Evolutionary conservation across 768 basidiomycete species (phyloP).

Genomic region (Podaxis sp.): DNA sequence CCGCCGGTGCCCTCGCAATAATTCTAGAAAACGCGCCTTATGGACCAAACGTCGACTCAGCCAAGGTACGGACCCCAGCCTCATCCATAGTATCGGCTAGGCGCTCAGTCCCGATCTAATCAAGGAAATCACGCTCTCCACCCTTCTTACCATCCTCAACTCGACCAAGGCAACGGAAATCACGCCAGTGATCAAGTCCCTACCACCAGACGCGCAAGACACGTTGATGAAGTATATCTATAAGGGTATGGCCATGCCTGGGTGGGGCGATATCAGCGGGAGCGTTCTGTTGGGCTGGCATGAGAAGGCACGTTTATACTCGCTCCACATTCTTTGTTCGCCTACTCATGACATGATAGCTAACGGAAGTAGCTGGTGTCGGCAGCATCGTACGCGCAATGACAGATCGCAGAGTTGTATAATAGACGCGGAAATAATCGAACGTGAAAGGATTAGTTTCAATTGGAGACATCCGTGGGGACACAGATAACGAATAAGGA

Average conservation of each 20-base stretch:
- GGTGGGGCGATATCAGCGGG: constrained; percentile 58
- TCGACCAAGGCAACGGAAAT: constrained; percentile 92
- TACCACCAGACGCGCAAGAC: constrained; percentile 78
- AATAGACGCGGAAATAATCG: constrained; percentile 15
- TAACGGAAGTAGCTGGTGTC: constrained; percentile 91
- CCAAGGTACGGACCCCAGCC: constrained; percentile 61
- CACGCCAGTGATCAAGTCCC: constrained; percentile 63
- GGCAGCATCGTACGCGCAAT: constrained; percentile 91
- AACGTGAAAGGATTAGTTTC: background rate
- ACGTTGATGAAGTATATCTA: constrained; percentile 97
- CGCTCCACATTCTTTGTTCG: background rate
- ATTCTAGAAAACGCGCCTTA: constrained; percentile 85
- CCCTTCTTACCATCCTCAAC: constrained; percentile 86
- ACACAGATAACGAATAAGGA: too few species aligned
- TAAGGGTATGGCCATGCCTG: constrained; percentile 86
- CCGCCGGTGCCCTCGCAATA: constrained; percentile 63
- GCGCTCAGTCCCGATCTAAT: background rate
- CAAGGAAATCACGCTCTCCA: constrained; percentile 70
- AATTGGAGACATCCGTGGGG: background rate
- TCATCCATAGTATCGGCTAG: background rate
- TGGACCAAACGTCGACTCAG: constrained; percentile 82
- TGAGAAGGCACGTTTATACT: constrained; percentile 69
- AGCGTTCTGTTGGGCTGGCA: constrained; percentile 85
- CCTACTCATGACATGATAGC: constrained; percentile 38
- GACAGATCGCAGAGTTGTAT: constrained; percentile 56